Evolutionary conservation across 352 stramenopile genomes (phyloP).

Genomic region (Phytophthora quininea): DNA sequence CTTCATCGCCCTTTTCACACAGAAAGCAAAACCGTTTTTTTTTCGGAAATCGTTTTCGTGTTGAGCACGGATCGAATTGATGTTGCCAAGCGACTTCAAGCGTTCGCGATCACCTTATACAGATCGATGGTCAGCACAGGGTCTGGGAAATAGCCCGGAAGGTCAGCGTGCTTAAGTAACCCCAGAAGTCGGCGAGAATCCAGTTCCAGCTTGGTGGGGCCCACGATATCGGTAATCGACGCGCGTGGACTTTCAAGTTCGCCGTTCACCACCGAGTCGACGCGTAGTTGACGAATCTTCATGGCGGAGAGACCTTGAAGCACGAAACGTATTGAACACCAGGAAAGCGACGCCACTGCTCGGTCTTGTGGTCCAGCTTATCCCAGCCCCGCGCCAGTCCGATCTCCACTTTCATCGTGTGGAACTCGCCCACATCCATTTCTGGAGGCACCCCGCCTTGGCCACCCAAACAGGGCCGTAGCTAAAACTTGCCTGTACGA

Average conservation of each 20-base stretch:
- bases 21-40: too few species aligned
- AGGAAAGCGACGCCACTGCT: conserved; percentile 27
- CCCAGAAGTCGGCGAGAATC: conserved; percentile 19
- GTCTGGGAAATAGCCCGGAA: not conserved
- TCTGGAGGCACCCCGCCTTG: not conserved
- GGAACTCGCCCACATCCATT: conserved; percentile 19
- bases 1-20: too few species aligned
- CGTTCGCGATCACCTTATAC: not conserved
- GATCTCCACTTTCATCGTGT: conserved; percentile 34
- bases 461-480: not conserved
- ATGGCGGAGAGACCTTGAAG: conserved; percentile 13
- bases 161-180: not conserved
- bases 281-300: conserved; percentile 9
- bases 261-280: conserved; percentile 12
- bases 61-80: too few species aligned
- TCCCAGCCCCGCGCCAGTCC: conserved; percentile 21
- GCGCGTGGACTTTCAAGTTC: not conserved
- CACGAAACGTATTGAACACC: conserved; percentile 27
- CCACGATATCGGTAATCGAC: conserved; percentile 4
- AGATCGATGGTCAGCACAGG: conserved; percentile 1
- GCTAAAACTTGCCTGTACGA: not conserved
- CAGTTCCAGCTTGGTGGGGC: not conserved
- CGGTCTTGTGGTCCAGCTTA: conserved; percentile 17
- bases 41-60: too few species aligned
- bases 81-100: too few species aligned